A percentile compares a stretch with the other conserved stretches of the same genome.
Conservation (phyloP, 768 basidiomycete genomes). For the Tulasnella sp. region DNA sequence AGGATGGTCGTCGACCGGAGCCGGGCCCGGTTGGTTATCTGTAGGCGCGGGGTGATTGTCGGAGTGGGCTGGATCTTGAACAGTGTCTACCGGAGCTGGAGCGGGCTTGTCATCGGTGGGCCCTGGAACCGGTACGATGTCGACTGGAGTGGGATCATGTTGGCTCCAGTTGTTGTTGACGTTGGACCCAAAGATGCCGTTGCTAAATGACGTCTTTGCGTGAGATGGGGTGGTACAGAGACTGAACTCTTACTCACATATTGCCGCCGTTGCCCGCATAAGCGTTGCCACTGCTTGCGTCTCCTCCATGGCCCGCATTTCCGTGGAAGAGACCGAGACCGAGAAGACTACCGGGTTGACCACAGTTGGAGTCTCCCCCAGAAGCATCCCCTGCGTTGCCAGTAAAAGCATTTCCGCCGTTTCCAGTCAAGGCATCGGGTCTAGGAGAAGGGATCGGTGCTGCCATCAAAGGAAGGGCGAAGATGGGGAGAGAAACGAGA, state of each 20-base stretch:
- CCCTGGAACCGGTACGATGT: not conserved
- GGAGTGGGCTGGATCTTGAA: no score
- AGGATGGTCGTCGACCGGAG: no score
- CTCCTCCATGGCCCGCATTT: not conserved
- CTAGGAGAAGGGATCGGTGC: constrained; percentile 3
- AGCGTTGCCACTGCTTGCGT: not conserved
- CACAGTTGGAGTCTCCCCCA: not conserved
- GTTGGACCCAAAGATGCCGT: not conserved
- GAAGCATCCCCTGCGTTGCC: not conserved
- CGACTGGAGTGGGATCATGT: no score
- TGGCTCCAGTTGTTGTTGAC: not conserved
- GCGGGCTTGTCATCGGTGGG: not conserved
- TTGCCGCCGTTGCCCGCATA: not conserved
- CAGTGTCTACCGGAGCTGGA: not conserved
- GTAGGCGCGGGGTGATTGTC: no score
- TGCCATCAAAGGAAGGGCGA: constrained; percentile 5
- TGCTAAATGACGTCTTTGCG: not conserved
- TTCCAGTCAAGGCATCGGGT: not conserved
- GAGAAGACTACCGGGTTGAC: not conserved
- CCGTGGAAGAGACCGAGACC: not conserved
- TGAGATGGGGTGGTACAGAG: not conserved
- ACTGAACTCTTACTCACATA: not conserved
- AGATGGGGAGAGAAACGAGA: constrained; percentile 9
- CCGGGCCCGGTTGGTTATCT: no score
- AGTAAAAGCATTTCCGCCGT: not conserved